phyloP scores from a whole-genome alignment of 345 rosid species.

The Ceriops decandra region DNA sequence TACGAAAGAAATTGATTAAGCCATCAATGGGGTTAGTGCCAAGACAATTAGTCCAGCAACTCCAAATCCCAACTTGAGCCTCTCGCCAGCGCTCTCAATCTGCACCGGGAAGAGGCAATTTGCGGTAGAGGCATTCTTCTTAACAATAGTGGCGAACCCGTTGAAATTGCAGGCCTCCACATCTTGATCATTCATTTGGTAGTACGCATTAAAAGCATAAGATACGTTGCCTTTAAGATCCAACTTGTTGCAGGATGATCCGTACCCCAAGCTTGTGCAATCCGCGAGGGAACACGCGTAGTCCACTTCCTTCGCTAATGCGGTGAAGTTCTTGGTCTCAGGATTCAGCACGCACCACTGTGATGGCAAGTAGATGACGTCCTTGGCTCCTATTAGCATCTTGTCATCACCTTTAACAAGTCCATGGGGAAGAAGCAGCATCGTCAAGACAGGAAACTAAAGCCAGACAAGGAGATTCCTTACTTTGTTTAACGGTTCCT shows the following conservation, averaged over 20 bases:
- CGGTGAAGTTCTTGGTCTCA: conserved; percentile 6
- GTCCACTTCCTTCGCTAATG: conserved; percentile 20
- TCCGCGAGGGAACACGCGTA: conserved; percentile 61
- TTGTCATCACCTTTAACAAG: conserved; percentile 33
- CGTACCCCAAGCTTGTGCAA: conserved; percentile 43
- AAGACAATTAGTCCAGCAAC: background rate
- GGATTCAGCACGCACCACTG: conserved; percentile 61
- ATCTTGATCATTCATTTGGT: conserved; percentile 53
- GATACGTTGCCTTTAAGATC: conserved; percentile 37
- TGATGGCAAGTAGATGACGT: conserved; percentile 47
- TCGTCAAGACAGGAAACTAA: no score
- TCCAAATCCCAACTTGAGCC: conserved; percentile 14
- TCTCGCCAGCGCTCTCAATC: conserved; percentile 37
- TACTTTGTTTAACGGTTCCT: no score
- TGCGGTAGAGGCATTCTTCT: conserved; percentile 37
- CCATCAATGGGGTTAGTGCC: no score
- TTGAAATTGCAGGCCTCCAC: conserved; percentile 59
- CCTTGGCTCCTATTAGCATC: conserved; percentile 52
- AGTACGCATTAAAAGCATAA: conserved; percentile 75
- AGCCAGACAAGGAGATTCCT: no score
- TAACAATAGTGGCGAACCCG: conserved; percentile 47
- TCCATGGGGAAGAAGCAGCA: no score
- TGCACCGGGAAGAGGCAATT: conserved; percentile 58
- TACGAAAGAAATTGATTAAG: no score
- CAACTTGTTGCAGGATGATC: conserved; percentile 41